Evolutionary conservation across 176 grass and related monocot species (phyloP).

Genomic region (Pontederia paniculata): DNA sequence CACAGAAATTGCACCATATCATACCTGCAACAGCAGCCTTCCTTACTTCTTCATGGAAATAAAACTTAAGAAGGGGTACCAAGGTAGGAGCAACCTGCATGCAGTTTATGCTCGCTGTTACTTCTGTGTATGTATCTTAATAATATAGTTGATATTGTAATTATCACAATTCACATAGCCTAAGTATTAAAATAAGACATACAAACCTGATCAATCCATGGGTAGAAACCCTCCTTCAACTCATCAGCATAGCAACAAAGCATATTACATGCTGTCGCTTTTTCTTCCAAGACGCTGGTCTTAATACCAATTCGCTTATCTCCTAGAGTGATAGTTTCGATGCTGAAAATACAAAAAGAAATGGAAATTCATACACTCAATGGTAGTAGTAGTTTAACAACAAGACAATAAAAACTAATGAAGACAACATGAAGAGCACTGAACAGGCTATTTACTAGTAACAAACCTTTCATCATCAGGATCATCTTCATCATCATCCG

Average conservation of each 20-base stretch:
- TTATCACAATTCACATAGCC: background rate
- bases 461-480: conserved; percentile 89
- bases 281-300: conserved; percentile 97
- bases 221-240: conserved; percentile 96
- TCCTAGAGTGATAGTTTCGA: conserved; percentile 91
- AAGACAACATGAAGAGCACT: background rate
- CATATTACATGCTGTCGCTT: conserved; percentile 99
- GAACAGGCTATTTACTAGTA: conserved; percentile 6
- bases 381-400: background rate
- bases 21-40: conserved; percentile 95
- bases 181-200: conserved; percentile 1
- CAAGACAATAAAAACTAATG: background rate
- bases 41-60: conserved; percentile 98
- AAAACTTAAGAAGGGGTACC: conserved; percentile 95
- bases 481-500: conserved; percentile 90
- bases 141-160: background rate
- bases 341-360: conserved; percentile 30
- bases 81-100: conserved; percentile 86
- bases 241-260: conserved; percentile 99
- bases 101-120: conserved; percentile 3
- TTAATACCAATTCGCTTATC: conserved; percentile 96
- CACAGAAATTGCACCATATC: conserved; percentile 9
- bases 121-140: background rate
- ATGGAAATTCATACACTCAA: background rate
- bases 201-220: conserved; percentile 97